phyloP scores from a whole-genome alignment of 768 basidiomycete species.

The Galerina marginata region DNA sequence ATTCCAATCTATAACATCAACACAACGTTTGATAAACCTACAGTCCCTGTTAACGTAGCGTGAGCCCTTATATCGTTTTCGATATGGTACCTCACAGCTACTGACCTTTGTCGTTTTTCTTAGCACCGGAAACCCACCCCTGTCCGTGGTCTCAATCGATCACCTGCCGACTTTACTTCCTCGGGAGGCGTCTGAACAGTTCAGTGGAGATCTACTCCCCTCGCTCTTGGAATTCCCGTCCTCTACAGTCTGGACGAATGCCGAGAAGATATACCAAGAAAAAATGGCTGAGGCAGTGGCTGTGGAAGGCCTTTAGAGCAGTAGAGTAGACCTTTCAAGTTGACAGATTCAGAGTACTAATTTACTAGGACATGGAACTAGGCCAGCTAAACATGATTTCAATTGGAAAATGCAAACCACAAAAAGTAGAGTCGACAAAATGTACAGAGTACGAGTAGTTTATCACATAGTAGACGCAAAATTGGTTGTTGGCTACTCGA shows the following conservation, averaged over 20 bases:
- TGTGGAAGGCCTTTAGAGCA: constrained; percentile 38
- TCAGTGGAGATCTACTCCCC: constrained; percentile 86
- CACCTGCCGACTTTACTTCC: constrained; percentile 95
- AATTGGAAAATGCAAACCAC: too few relatives aligned
- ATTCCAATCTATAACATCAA: constrained; percentile 94
- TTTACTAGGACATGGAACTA: too few relatives aligned
- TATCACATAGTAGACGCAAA: too few relatives aligned
- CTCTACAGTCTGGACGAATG: constrained; percentile 86
- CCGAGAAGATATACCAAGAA: constrained; percentile 80
- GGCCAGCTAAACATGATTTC: too few relatives aligned
- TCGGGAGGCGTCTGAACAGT: constrained; percentile 96
- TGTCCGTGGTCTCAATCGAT: constrained; percentile 94
- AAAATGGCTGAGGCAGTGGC: constrained; percentile 50
- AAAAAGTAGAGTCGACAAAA: too few relatives aligned
- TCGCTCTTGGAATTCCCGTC: constrained; percentile 81
- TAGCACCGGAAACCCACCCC: constrained; percentile 66
- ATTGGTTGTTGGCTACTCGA: too few relatives aligned
- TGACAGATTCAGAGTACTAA: too few relatives aligned
- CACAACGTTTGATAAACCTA: constrained; percentile 92
- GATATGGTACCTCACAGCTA: constrained; percentile 16
- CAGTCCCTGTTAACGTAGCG: constrained; percentile 84
- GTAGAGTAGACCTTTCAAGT: too few relatives aligned
- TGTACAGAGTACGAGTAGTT: too few relatives aligned
- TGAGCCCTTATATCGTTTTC: constrained; percentile 43
- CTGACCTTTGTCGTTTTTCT: neutral